A percentile compares a stretch with the other conserved stretches of the same genome.
These are phyloP conservation scores for Chrysoporthe austroafricana DNA, from an alignment of 2,329 filamentous ascomycete species.

Conservation along the genomic window DNA sequence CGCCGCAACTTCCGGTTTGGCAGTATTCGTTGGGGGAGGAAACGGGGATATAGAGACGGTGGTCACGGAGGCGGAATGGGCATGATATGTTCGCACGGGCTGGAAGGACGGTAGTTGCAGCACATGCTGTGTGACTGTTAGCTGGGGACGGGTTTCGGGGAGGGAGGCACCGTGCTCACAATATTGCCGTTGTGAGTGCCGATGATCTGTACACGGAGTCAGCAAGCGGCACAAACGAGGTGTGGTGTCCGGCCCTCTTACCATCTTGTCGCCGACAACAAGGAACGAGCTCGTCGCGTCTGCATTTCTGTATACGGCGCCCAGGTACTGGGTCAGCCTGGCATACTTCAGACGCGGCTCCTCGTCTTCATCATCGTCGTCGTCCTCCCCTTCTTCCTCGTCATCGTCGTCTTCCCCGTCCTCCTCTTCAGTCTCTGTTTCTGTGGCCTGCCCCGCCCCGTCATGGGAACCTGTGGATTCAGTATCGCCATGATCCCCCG, in stretches of 20 bases:
- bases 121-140: slow-evolving; percentile 67
- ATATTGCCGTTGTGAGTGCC: slow-evolving; percentile 98
- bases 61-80: slow-evolving; percentile 90
- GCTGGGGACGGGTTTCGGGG: slow-evolving; percentile 24
- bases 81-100: slow-evolving; percentile 82
- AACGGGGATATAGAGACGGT: slow-evolving; percentile 88
- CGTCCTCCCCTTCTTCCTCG: slow-evolving; percentile 57
- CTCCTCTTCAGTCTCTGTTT: slow-evolving; percentile 30
- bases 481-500: neutral
- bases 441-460: neutral
- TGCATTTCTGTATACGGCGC: slow-evolving; percentile 85
- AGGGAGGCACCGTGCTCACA: slow-evolving; percentile 55
- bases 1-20: slow-evolving; percentile 45
- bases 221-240: slow-evolving; percentile 35
- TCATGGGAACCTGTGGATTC: neutral
- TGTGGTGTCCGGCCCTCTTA: slow-evolving; percentile 44
- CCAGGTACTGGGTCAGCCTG: slow-evolving; percentile 79
- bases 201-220: slow-evolving; percentile 65
- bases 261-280: slow-evolving; percentile 96
- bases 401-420: slow-evolving; percentile 46
- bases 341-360: slow-evolving; percentile 94
- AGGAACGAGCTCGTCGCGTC: slow-evolving; percentile 92
- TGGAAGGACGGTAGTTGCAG: slow-evolving; percentile 82
- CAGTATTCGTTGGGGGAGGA: slow-evolving; percentile 58
- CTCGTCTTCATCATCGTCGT: slow-evolving; percentile 85